A percentile compares a stretch with the other conserved stretches of the same genome.
Conservation (phyloP, 2,329 filamentous ascomycete genomes). For the Mollisiaceae sp. region DNA sequence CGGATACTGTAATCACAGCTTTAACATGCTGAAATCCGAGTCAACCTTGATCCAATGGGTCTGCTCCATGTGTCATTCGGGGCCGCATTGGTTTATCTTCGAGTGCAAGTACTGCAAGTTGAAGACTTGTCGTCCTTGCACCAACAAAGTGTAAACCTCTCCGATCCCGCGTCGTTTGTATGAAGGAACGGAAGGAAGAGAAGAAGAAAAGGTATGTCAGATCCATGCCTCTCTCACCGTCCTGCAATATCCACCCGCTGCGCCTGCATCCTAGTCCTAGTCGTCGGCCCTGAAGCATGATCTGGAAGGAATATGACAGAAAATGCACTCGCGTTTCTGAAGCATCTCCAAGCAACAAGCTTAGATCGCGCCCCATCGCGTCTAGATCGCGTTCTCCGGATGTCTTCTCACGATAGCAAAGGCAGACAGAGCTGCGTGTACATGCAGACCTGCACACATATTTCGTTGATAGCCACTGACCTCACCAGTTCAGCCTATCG, state of each 20-base stretch:
- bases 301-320: background rate
- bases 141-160: conserved; percentile 38
- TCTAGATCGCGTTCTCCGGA: background rate
- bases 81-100: conserved; percentile 71
- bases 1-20: conserved; percentile 64
- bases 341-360: background rate
- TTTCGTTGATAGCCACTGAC: conserved; percentile 6
- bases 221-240: conserved; percentile 4
- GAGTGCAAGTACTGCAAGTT: conserved; percentile 73
- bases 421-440: background rate
- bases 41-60: conserved; percentile 69
- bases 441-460: background rate
- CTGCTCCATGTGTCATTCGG: conserved; percentile 67
- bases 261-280: conserved; percentile 3
- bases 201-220: too few relatives aligned
- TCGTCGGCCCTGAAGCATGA: background rate
- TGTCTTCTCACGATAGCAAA: background rate
- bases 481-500: conserved; percentile 4
- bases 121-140: conserved; percentile 65
- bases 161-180: conserved; percentile 1
- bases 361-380: too few relatives aligned
- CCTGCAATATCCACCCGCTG: conserved; percentile 5
- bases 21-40: conserved; percentile 70
- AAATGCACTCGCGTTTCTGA: background rate
- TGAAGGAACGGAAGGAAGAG: background rate